A percentile compares a stretch with the other conserved stretches of the same genome.
These are phyloP conservation scores for Cladosporium sp. DNA, from an alignment of 2,329 filamentous ascomycete species.

Conservation along the genomic window DNA sequence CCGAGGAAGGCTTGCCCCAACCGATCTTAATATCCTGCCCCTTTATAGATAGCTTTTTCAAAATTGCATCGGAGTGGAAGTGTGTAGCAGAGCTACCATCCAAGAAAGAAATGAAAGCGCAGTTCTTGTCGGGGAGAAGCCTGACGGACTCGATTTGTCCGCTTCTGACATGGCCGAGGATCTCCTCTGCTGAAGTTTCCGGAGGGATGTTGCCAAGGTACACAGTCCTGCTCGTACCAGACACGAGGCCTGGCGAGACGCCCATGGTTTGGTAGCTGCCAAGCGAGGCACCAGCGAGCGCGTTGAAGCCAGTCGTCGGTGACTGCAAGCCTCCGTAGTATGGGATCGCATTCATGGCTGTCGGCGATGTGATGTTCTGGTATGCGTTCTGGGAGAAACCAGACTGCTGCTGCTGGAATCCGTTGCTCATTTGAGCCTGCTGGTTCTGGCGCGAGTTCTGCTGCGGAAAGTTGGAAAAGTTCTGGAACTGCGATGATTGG, in stretches of 20 bases:
- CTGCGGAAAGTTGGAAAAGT: conserved; percentile 71
- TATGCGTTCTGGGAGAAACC: conserved; percentile 76
- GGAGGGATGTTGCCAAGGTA: conserved; percentile 98
- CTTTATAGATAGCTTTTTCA: conserved; percentile 98
- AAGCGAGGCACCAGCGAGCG: conserved; percentile 46
- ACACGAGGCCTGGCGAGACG: conserved; percentile 74
- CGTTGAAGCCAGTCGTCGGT: conserved; percentile 70
- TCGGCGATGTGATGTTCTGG: conserved; percentile 80
- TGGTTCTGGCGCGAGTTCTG: conserved; percentile 45
- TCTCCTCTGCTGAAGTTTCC: conserved; percentile 94
- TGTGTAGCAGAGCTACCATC: conserved; percentile 97
- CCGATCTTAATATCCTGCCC: conserved; percentile 99
- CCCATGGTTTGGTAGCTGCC: conserved; percentile 54
- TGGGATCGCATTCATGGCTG: conserved; percentile 73
- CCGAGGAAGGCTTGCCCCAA: conserved; percentile 97
- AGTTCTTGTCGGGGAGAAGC: conserved; percentile 97
- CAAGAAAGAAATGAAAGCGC: conserved; percentile 97
- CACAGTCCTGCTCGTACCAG: conserved; percentile 90
- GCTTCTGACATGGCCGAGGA: conserved; percentile 90
- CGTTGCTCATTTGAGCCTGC: conserved; percentile 66
- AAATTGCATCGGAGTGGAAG: conserved; percentile 98
- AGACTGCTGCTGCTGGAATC: conserved; percentile 64
- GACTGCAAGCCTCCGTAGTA: conserved; percentile 80
- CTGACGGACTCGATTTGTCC: conserved; percentile 99
- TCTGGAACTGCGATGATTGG: conserved; percentile 86